Evolutionary conservation across 1,284 basidiomycete genomes (phyloP).

Genomic region (Boletus mariae): DNA sequence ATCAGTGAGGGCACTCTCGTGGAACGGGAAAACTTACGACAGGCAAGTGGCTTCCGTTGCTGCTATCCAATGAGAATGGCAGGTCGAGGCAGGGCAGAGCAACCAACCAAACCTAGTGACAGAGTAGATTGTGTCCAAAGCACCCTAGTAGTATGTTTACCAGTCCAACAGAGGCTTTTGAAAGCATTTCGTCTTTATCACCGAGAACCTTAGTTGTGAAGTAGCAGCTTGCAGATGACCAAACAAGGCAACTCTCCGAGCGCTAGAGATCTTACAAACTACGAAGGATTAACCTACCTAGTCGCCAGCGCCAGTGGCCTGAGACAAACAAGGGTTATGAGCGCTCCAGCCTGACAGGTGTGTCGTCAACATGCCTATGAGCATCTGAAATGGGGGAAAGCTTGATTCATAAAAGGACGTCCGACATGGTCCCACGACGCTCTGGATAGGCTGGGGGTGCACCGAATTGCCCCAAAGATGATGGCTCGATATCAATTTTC

Average conservation of each 20-base stretch:
- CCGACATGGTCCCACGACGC: neutral
- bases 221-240: slow-evolving; percentile 2
- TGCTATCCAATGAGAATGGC: no score
- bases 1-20: neutral
- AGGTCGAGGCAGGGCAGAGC: no score
- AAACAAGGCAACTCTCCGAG: slow-evolving; percentile 7
- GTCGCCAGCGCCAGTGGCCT: slow-evolving; percentile 16
- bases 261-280: slow-evolving; percentile 12
- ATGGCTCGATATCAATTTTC: no score
- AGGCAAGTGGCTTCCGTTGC: neutral
- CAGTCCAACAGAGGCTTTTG: neutral
- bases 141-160: no score
- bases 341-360: neutral
- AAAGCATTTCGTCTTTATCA: neutral
- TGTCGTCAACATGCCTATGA: neutral
- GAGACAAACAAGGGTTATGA: neutral
- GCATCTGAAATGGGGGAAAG: neutral
- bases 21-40: neutral
- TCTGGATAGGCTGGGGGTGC: neutral
- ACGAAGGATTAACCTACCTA: neutral
- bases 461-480: no score
- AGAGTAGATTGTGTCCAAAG: neutral
- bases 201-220: neutral
- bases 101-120: neutral
- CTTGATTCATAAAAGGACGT: neutral